Base-by-base conservation (phyloP, 306 rosid genomes). In the Datisca glomerata region DNA sequence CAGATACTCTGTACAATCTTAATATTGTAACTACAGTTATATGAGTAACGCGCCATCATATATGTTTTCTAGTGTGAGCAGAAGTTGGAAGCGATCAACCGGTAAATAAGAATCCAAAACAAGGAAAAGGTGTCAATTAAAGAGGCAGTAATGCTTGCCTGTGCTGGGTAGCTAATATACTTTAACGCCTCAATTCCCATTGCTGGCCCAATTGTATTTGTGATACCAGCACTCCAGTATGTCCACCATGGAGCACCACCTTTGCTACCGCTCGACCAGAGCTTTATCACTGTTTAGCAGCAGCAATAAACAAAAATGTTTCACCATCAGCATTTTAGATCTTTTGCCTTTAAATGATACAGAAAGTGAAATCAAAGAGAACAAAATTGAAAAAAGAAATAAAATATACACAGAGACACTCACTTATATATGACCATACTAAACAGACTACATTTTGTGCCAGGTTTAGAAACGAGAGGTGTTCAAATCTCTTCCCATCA, bases 181-280 rank as follows among this genome's bases (percentile, higher is more conserved):
- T 84, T 91, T 47, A 91, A 68, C 22, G 98, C 96, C 69, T 91
- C 94, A 43, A 91, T 91, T 57, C 98, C 98, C 98, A 91, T 91
- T 24, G 98, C 98, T 3, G 98, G 98, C 59, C 98, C 98, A 64
- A 91, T 91, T 12, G 98, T 84, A 35, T 91, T 91, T 2, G 98
- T 84, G 67, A 91, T 84, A 44, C 98, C 96, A 29, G 92, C 86
- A 65, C 98, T 84, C 98, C 98, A 84, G 47, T 72, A 91, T 11
- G 78, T 40, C 94, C 86, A 64, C 96, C 78, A 68, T 11, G 98
- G 93, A 41, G 98, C 95, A 43, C 98, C 93, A 1, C 77, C 77
- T 28, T 55, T 51, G 57, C 67, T 62, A 11, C 93, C 62, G 41
- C 57, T 33, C 18, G 86, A 73, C 84, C 86, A 89, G 18, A 89